Conservation (phyloP, 805 yeast species). For the Debaryomyces prosopidis region DNA sequence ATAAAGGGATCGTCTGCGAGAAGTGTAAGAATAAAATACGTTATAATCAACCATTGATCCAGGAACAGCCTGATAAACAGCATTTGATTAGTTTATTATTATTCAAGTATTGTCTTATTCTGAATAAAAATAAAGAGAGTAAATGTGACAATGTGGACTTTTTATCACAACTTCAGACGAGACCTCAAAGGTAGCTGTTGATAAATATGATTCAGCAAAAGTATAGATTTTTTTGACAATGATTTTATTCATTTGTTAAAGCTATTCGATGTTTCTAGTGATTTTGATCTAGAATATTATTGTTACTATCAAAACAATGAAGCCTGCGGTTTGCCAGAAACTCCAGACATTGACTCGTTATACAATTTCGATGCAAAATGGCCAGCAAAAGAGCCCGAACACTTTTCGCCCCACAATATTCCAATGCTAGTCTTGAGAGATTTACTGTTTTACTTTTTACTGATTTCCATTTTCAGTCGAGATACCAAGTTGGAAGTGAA, state of each 20-base stretch:
- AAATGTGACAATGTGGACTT: conserved; percentile 38
- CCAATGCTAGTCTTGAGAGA: conserved; percentile 23
- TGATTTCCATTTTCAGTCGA: conserved; percentile 64
- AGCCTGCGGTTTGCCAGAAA: conserved; percentile 52
- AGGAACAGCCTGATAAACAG: conserved; percentile 29
- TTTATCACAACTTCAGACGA: conserved; percentile 29
- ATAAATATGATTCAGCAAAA: conserved; percentile 15
- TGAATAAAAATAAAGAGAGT: conserved; percentile 27
- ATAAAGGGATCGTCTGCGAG: conserved; percentile 36
- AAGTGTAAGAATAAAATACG: conserved; percentile 36
- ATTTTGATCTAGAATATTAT: conserved; percentile 46
- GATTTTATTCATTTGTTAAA: conserved; percentile 39
- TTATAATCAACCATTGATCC: conserved; percentile 27
- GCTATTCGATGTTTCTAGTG: conserved; percentile 36
- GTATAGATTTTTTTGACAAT: conserved; percentile 37
- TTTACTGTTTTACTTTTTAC: conserved; percentile 66
- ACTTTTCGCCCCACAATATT: conserved; percentile 29
- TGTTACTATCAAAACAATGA: conserved; percentile 48
- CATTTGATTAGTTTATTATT: conserved; percentile 37
- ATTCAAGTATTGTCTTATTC: conserved; percentile 33
- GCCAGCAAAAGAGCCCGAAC: conserved; percentile 33
- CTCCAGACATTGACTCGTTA: conserved; percentile 47
- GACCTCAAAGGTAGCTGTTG: conserved; percentile 22
- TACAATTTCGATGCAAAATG: conserved; percentile 30
- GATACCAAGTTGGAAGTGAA: conserved; percentile 55